Percentiles rank a stretch among this genome's conserved stretches.
Evolutionary conservation across 2,329 filamentous ascomycete species (phyloP).

Genomic region (Neoarthrinium moseri): DNA sequence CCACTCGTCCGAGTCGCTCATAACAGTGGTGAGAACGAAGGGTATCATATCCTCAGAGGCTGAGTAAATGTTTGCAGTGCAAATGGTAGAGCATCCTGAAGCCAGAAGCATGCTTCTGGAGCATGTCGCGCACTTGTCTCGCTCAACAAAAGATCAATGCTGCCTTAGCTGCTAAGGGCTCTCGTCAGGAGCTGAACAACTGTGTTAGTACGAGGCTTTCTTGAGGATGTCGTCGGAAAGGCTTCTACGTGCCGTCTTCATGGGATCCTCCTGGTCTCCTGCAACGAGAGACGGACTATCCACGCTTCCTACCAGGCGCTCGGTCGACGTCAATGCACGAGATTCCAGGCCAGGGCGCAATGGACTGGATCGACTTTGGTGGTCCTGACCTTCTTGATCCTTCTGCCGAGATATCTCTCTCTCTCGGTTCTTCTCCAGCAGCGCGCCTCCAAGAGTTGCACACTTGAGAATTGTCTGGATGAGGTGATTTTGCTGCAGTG

Average conservation of each 20-base stretch:
- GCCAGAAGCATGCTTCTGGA: too few relatives aligned
- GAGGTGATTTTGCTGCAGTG: slow-evolving; percentile 92
- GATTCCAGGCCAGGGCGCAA: slow-evolving; percentile 38
- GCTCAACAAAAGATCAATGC: too few relatives aligned
- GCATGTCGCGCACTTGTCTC: too few relatives aligned
- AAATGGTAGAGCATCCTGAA: too few relatives aligned
- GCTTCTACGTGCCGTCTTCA: slow-evolving; percentile 50
- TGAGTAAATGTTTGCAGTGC: too few relatives aligned
- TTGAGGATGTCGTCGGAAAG: slow-evolving; percentile 40
- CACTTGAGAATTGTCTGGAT: slow-evolving; percentile 98
- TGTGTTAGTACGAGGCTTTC: slow-evolving; percentile 24
- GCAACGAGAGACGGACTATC: slow-evolving; percentile 64
- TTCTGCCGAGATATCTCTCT: slow-evolving; percentile 53
- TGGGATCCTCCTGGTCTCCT: slow-evolving; percentile 57
- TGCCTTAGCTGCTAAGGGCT: slow-evolving; percentile 28
- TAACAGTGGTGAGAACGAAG: too few relatives aligned
- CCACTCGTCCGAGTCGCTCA: too few relatives aligned
- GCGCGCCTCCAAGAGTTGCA: slow-evolving; percentile 81
- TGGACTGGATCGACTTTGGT: slow-evolving; percentile 30
- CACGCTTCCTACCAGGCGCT: slow-evolving; percentile 53
- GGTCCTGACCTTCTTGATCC: slow-evolving; percentile 33
- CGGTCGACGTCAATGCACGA: slow-evolving; percentile 69
- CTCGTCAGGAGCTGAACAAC: slow-evolving; percentile 27
- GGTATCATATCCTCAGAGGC: too few relatives aligned
- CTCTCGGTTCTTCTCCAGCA: slow-evolving; percentile 74